Evolutionary conservation across 768 basidiomycete genomes (phyloP), one percentile per base, ranked within the genome.

Genomic region (Lactarius indigo): DNA sequence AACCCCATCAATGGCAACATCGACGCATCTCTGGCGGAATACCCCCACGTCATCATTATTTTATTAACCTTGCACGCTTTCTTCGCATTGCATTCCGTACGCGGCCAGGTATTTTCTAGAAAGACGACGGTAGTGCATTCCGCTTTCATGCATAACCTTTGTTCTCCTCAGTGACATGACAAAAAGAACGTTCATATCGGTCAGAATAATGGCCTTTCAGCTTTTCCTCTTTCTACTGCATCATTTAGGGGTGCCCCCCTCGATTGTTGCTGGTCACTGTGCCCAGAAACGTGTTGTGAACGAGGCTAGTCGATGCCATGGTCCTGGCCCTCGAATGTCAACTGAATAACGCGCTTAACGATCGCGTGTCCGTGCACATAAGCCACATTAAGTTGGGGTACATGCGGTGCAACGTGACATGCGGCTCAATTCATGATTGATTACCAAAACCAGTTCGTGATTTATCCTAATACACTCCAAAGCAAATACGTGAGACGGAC

Each of bases 281-380:
- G 15, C 31, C n/a, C 57, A 15, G 30, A 57, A 68, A 68, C 66
- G 66, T 68, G 66, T 64, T 60, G 63, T 68, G 59, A 68, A 68
- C 55, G 66, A 68, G 66, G 66, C 66, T 26, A 42, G 15, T n/a
- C 31, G 1, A 59, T 56, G 66, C 66, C 66, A 59, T 35, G 23
- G 56, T 54, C 57, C 62, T 67, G 66, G 66, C 15, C 8, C 50
- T 33, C 13, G 28, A 58, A 57, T 39, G 44, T 10, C 41, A 23
- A 37, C 35, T 37, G 35, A 37, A 33, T 23, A 35, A 31, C 54
- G 52, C 35, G 37, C 47, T 42, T 31, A 64, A 59, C 26, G 23
- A 17, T 26, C 26, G 50, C 50, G n/a, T 15, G 37, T 12, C 10
- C 20, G 9, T 13, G 54, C 28, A n/a, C 60, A 64, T 67, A 67